These are phyloP conservation scores for Apocynum venetum DNA, from an alignment of 257 asterid species.

Conservation along the genomic window DNA sequence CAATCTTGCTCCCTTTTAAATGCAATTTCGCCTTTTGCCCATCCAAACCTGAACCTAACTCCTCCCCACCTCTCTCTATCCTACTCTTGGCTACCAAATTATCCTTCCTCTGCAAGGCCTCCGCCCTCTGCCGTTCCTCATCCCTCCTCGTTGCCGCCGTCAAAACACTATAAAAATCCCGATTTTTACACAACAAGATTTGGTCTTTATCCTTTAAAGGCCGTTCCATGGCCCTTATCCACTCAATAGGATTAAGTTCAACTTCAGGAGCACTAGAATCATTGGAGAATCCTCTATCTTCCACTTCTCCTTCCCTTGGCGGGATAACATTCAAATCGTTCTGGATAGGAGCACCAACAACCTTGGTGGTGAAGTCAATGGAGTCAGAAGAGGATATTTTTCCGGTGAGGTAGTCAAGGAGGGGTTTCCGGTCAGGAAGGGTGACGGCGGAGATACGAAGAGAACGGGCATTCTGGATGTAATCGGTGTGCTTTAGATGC, in stretches of 20 bases:
- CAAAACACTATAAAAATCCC: constrained; percentile 71
- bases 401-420: constrained; percentile 88
- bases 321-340: constrained; percentile 19
- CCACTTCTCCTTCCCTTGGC: constrained; percentile 15
- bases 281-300: constrained; percentile 4
- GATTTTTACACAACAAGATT: constrained; percentile 58
- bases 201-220: constrained; percentile 74
- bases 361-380: constrained; percentile 34
- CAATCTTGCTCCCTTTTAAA: constrained; percentile 58
- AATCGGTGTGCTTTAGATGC: constrained; percentile 78
- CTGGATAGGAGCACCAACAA: constrained; percentile 16
- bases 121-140: constrained; percentile 75
- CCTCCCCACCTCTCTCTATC: constrained; percentile 65
- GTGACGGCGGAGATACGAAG: constrained; percentile 73
- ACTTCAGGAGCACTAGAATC: constrained; percentile 26
- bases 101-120: constrained; percentile 84
- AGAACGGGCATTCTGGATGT: constrained; percentile 74
- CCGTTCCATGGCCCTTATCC: constrained; percentile 67
- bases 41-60: constrained; percentile 45
- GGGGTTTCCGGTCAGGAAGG: constrained; percentile 80
- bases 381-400: constrained; percentile 66
- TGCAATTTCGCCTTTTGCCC: constrained; percentile 66
- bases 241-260: constrained; percentile 38
- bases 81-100: constrained; percentile 82
- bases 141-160: constrained; percentile 70